These are phyloP conservation scores for Saxophila tyrrhenica DNA, from an alignment of 495 filamentous ascomycete species.

Conservation along the genomic window DNA sequence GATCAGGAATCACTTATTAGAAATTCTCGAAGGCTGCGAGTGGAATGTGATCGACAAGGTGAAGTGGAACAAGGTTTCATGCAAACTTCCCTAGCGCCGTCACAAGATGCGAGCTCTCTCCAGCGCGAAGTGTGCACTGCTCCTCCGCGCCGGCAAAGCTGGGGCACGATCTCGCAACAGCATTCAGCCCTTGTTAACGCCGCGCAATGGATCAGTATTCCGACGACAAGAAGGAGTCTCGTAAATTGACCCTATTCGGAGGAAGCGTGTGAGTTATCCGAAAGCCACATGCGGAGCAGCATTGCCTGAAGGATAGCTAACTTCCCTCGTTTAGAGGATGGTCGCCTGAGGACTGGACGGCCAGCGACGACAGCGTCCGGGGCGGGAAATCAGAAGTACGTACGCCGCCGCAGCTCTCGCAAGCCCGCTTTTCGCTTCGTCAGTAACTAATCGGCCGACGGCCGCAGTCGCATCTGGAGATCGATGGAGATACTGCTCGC, in stretches of 20 bases:
- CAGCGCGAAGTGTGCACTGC: too few relatives aligned
- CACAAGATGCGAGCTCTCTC: background rate
- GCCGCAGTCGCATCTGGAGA: slow-evolving; percentile 42
- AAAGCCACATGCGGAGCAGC: too few relatives aligned
- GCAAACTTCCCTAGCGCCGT: too few relatives aligned
- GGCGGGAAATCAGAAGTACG: slow-evolving; percentile 48
- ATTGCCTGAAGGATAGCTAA: too few relatives aligned
- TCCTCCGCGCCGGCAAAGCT: too few relatives aligned
- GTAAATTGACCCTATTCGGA: slow-evolving; percentile 32
- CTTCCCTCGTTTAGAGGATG: slow-evolving; percentile 44
- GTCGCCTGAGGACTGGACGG: slow-evolving; percentile 48
- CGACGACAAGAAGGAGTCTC: background rate
- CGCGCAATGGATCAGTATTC: background rate
- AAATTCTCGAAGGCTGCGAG: too few relatives aligned
- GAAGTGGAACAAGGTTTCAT: too few relatives aligned
- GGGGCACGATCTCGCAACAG: too few relatives aligned
- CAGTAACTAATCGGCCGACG: too few relatives aligned
- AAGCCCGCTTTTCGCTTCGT: background rate
- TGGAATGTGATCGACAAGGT: background rate
- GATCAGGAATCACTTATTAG: too few relatives aligned
- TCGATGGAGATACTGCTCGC: slow-evolving; percentile 25
- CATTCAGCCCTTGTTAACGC: background rate
- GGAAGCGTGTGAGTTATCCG: slow-evolving; percentile 32
- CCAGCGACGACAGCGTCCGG: slow-evolving; percentile 61
- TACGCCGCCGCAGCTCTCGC: background rate